These are phyloP conservation scores for Albugo candida DNA, from an alignment of 352 stramenopile genomes.

Conservation along the genomic window DNA sequence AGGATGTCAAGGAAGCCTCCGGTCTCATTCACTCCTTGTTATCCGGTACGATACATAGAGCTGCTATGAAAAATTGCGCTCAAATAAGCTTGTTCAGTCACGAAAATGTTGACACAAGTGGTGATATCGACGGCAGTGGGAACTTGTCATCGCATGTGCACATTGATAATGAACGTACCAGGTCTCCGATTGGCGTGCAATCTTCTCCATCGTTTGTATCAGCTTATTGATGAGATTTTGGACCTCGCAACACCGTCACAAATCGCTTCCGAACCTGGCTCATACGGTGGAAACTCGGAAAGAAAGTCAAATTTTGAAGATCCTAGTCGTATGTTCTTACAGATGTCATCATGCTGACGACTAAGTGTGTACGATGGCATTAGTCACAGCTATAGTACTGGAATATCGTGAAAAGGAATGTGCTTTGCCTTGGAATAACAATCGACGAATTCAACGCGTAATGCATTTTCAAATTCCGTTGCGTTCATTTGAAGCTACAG, in stretches of 20 bases:
- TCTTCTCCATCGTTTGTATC: conserved; percentile 41
- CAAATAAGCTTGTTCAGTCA: no score
- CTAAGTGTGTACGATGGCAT: no score
- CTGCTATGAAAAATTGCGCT: no score
- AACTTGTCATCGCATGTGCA: conserved; percentile 46
- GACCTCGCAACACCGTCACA: conserved; percentile 10
- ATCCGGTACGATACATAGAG: conserved; percentile 9
- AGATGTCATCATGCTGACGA: no score
- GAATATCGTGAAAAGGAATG: conserved; percentile 76
- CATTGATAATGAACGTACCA: conserved; percentile 53
- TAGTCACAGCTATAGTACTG: conserved; percentile 68
- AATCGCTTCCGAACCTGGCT: no score
- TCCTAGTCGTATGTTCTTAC: no score
- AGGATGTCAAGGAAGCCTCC: conserved; percentile 50
- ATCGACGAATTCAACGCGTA: conserved; percentile 67
- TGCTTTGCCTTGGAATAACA: conserved; percentile 63
- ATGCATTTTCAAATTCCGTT: conserved; percentile 79
- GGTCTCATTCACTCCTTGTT: conserved; percentile 52
- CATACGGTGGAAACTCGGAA: no score
- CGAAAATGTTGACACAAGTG: conserved; percentile 28
- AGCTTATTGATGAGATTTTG: conserved; percentile 50
- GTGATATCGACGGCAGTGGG: conserved; percentile 22
- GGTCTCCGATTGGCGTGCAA: conserved; percentile 45
- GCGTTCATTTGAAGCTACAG: conserved; percentile 66
- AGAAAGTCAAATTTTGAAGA: no score